Evolutionary conservation across 331 rosid genomes (phyloP), one percentile per base, ranked within the genome.

Genomic region (Dryas integrifolia): DNA sequence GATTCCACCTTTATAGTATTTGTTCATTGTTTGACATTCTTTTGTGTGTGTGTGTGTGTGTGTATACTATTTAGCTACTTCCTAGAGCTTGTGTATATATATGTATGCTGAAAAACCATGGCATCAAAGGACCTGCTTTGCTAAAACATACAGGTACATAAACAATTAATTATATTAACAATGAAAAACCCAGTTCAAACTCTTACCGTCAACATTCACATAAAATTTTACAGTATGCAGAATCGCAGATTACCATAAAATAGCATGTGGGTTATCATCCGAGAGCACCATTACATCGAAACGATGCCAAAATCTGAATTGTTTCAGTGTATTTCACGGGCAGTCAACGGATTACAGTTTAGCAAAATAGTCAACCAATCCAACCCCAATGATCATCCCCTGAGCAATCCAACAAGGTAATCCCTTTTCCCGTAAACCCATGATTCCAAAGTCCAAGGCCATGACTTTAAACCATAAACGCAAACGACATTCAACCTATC

Each of bases 311-410:
- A 52, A 15, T n/a, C 55, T 18, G n/a, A 44, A 47, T 44, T 7
- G 50, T n/a, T n/a, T 51, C 58, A 38, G 52, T 30, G 0, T 7
- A 47, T 38, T 46, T 55, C 41, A 61, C 40, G 15, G 30, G 10
- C 51, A 64, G 76, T 77, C 77, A 82, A 69, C 70, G 12, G 6
- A 56, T 56, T 65, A 55, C 49, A 63, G 46, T 16, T 50, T 5
- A 49, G 40, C 40, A 58, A 61, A 49, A 63, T 55, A 69, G 66
- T 73, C 82, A 73, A 81, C 74, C 40, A 63, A 62, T 40, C 39
- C 61, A 47, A 75, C 45, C 44, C 41, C 41, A 18, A 58, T 65
- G 38, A 65, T 18, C 46, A 65, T 50, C 30, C 63, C 43, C 58
- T 26, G 47, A 52, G 21, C 11, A 80, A 81, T 77, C 58, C 1